Percentiles rank a stretch among this genome's conserved stretches.
Evolutionary conservation across 2,329 filamentous ascomycete genomes (phyloP).

Genomic region (Beauveria sp.): DNA sequence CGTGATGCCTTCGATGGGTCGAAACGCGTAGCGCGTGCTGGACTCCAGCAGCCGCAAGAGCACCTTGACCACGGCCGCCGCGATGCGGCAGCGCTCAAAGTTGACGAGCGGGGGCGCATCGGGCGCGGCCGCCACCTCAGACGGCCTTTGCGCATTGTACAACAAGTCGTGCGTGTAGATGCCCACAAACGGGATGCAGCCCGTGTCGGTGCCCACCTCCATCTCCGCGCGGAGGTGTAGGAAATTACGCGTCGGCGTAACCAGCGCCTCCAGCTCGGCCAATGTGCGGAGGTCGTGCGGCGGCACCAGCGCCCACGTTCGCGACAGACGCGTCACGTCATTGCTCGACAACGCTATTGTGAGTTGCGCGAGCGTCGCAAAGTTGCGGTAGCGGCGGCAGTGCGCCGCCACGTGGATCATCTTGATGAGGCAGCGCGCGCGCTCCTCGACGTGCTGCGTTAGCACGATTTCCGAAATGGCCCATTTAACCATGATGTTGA

Average conservation of each 20-base stretch:
- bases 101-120: slow-evolving; percentile 65
- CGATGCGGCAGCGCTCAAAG: slow-evolving; percentile 72
- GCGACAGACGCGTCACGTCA: slow-evolving; percentile 58
- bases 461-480: slow-evolving; percentile 71
- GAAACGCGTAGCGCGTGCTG: slow-evolving; percentile 65
- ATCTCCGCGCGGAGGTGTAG: slow-evolving; percentile 70
- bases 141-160: slow-evolving; percentile 72
- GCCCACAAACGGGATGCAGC: slow-evolving; percentile 78
- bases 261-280: slow-evolving; percentile 60
- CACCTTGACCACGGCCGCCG: slow-evolving; percentile 71
- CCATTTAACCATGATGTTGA: slow-evolving; percentile 87
- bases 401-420: slow-evolving; percentile 74
- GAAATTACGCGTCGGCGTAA: slow-evolving; percentile 73
- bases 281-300: slow-evolving; percentile 57
- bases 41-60: slow-evolving; percentile 71
- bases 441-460: slow-evolving; percentile 62
- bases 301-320: slow-evolving; percentile 67
- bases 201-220: slow-evolving; percentile 59
- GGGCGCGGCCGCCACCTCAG: slow-evolving; percentile 62
- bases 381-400: slow-evolving; percentile 70
- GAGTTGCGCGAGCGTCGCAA: slow-evolving; percentile 76
- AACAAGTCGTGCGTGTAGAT: slow-evolving; percentile 78
- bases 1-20: slow-evolving; percentile 67
- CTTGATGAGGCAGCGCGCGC: slow-evolving; percentile 70
- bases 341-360: slow-evolving; percentile 68